phyloP scores from a whole-genome alignment of 176 grass and related monocot species.

The bread wheat (Triticum aestivum) region DNA sequence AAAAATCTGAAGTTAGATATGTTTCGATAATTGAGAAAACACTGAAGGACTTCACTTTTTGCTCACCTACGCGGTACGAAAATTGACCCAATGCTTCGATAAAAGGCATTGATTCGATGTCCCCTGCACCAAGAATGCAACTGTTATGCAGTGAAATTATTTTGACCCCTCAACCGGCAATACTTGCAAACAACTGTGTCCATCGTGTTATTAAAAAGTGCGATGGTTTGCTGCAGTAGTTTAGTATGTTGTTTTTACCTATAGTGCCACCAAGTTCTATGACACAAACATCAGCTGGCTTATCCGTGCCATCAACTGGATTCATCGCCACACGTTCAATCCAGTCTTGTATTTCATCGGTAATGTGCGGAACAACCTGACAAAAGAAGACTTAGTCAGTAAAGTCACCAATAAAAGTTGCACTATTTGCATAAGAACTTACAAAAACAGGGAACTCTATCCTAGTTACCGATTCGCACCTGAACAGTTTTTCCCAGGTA shows the following conservation, averaged over 20 bases:
- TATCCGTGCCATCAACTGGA: constrained; percentile 88
- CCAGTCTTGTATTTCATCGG: constrained; percentile 97
- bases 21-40: background rate
- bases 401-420: background rate
- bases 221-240: background rate
- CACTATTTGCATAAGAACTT: background rate
- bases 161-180: constrained; percentile 41
- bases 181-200: constrained; percentile 45
- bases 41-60: background rate
- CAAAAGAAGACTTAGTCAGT: constrained; percentile 23
- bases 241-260: constrained; percentile 47
- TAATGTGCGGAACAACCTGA: constrained; percentile 97
- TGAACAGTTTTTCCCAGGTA: constrained; percentile 99
- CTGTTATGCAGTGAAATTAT: constrained; percentile 58
- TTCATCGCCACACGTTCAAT: constrained; percentile 83
- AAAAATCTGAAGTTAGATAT: background rate
- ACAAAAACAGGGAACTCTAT: constrained; percentile 13
- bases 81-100: constrained; percentile 98
- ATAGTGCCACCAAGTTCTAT: constrained; percentile 98
- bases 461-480: constrained; percentile 35
- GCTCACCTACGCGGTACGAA: constrained; percentile 90
- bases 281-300: constrained; percentile 94
- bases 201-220: background rate
- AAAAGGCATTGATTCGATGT: constrained; percentile 99
- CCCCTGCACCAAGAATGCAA: constrained; percentile 81